Conservation (phyloP, 352 stramenopile genomes). For the Discostella stelligera region DNA sequence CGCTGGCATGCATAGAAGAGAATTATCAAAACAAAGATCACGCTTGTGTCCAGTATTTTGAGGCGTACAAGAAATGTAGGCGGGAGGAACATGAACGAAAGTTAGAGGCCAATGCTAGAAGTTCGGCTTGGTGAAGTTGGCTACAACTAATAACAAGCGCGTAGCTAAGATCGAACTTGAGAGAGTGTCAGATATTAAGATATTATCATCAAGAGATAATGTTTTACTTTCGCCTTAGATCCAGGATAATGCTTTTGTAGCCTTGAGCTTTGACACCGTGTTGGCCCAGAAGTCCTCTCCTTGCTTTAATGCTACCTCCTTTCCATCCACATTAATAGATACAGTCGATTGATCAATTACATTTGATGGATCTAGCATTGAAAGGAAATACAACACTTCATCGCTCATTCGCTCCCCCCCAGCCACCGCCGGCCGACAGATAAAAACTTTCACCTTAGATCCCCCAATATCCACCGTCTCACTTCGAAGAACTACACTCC, state of each 20-base stretch:
- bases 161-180: background rate
- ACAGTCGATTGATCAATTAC: slow-evolving; percentile 34
- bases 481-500: slow-evolving; percentile 61
- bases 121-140: slow-evolving; percentile 14
- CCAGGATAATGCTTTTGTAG: slow-evolving; percentile 62
- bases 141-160: background rate
- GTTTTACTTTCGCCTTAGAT: slow-evolving; percentile 15
- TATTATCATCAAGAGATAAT: no score
- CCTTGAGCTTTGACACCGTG: slow-evolving; percentile 55
- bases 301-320: slow-evolving; percentile 58
- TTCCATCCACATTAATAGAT: slow-evolving; percentile 60
- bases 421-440: slow-evolving; percentile 67
- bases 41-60: slow-evolving; percentile 62
- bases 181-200: no score
- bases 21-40: slow-evolving; percentile 70
- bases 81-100: slow-evolving; percentile 66
- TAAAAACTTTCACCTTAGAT: slow-evolving; percentile 67
- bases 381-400: slow-evolving; percentile 54
- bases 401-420: slow-evolving; percentile 62
- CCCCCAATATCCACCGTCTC: slow-evolving; percentile 73
- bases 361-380: slow-evolving; percentile 60
- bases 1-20: slow-evolving; percentile 72
- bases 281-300: slow-evolving; percentile 74
- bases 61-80: slow-evolving; percentile 73
- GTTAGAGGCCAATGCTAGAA: slow-evolving; percentile 51